Evolutionary conservation across 768 basidiomycete species (phyloP), one percentile per base, ranked within the genome.

Genomic region (Polyporus arcularius): DNA sequence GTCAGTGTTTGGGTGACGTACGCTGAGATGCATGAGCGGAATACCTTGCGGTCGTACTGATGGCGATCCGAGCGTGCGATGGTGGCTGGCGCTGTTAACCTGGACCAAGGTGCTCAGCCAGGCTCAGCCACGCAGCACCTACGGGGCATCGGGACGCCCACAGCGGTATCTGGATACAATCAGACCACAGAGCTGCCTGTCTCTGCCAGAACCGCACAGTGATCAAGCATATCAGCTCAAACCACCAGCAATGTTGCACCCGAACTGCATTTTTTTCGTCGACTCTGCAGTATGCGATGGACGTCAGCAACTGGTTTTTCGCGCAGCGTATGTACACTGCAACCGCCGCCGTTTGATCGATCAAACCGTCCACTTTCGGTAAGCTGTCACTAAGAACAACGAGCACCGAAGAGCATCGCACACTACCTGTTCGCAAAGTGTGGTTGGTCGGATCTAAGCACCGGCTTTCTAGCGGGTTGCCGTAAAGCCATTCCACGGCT

Each of bases 401-500:
- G 42, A 6, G 16, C 30, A 48, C 8, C 26, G 12, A 26, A 8
- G 43, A 28, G 46, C 30, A 12, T 50, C 57, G 49, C 57, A 49
- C 57, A 11, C 49, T 31, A 31, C 31, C 51, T 30, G 18, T 4
- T 46, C 7, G n/a, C 9, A 10, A 18, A 11, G 5, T n/a, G 14
- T 42, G 41, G 16, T 12, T 14, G 40, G 30, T 26, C 53, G 53
- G 40, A 21, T 3, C 28, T 35, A n/a, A 31, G 49, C 40, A 30
- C 57, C 49, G 57, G 49, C 35, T 12, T 58, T 41, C 16, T 43
- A 43, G 53, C 49, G 57, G 57, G 49, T 51, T 58, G 57, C 57
- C 57, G 57, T 58, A 58, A 58, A 2, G 7, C n/a, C 16, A 12
- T 2, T 2, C 12, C 7, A 35, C 35, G 35, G 6, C 35, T 21